Evolutionary conservation across 2,329 filamentous ascomycete genomes (phyloP).

Genomic region (Penicillium sp.): DNA sequence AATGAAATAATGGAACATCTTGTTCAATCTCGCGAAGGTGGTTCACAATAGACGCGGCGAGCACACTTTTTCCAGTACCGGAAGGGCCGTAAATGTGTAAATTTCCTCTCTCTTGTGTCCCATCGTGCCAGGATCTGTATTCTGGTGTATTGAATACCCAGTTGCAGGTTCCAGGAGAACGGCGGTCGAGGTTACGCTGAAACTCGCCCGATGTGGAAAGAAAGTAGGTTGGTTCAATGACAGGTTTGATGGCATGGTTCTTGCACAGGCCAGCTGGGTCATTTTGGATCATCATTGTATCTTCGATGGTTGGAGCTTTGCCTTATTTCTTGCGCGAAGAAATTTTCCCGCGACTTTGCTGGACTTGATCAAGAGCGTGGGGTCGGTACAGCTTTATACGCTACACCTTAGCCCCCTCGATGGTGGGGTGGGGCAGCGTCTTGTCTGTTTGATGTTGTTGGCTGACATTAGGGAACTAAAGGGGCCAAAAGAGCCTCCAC

Average conservation of each 20-base stretch:
- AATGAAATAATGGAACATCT: neutral
- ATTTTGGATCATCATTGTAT: neutral
- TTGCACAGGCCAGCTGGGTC: neutral
- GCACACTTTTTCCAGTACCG: constrained; percentile 2
- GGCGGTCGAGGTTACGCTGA: neutral
- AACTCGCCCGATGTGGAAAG: neutral
- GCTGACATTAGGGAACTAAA: too few species aligned
- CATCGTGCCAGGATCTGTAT: constrained; percentile 1
- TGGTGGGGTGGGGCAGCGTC: too few species aligned
- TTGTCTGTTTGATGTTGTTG: too few species aligned
- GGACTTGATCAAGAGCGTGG: too few species aligned
- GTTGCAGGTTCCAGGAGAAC: neutral
- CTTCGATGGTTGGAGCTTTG: too few species aligned
- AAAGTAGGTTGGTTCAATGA: neutral
- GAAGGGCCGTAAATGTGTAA: neutral
- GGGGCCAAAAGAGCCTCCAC: too few species aligned
- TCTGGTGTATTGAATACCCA: constrained; percentile 1
- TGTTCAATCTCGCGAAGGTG: neutral
- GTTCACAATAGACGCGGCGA: neutral
- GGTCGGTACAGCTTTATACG: too few species aligned
- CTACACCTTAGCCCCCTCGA: too few species aligned
- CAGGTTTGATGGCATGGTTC: neutral
- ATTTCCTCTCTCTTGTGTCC: neutral
- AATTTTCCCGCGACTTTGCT: too few species aligned
- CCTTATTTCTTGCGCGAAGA: too few species aligned